Evolutionary conservation across 257 asterid species (phyloP), one percentile per base, ranked within the genome.

Genomic region (Ophiorrhiza pumila): DNA sequence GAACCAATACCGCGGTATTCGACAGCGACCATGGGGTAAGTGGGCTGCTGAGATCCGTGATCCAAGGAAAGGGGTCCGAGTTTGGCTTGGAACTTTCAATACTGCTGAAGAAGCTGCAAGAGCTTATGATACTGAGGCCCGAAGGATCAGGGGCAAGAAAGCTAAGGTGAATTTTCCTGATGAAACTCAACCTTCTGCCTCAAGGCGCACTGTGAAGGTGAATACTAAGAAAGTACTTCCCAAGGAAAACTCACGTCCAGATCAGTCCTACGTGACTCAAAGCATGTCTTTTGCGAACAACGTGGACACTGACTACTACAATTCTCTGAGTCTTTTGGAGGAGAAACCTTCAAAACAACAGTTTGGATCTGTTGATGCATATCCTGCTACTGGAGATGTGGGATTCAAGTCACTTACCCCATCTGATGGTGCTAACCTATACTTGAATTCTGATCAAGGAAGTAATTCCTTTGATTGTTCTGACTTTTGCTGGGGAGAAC

Each of bases 31-130:
- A 13, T 95, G 98, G 99, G 99, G 99, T 27, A 95, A 92, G 82
- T 95, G 99, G 99, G 99, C 99, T 0, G 98, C 99, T 79, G 99
- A 95, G 88, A 95, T 95, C 31, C 98, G 99, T 56, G 99, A 95
- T 60, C 99, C 99, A 0, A 84, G 88, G 72, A 95, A 95, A 79
- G 99, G 99, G 20, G 97, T 92, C 59, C 87, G 99, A 1, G 98
- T 95, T 56, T 95, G 99, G 99, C 98, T 95, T 37, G 99, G 99
- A 53, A 95, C 99, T 41, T 95, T 84, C 53, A 92, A 90, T 79
- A 90, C 99, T 59, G 98, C 99, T 7, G 99, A 95, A 81, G 99
- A 95, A 83, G 99, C 99, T 76, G 99, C 99, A 7, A 85, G 94
- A 81, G 99, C 97, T 74, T 92, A 95, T 82, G 99, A 95, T 79